Conservation (phyloP, 371 early-diverging fungal species). For the Mortierella sp. region DNA sequence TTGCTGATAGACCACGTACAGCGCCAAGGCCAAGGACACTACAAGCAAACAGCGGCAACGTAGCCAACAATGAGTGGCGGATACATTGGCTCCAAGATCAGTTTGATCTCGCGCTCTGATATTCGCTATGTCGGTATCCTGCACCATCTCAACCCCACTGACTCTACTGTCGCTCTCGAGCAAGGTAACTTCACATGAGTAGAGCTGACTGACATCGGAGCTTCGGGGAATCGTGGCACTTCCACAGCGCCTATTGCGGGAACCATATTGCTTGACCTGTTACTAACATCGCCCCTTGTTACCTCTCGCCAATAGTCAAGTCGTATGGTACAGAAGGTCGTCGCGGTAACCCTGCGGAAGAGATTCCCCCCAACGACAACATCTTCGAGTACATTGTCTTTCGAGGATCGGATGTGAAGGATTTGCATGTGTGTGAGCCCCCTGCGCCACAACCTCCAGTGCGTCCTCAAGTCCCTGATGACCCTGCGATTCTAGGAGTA, state of each 20-base stretch:
- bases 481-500: constrained; percentile 91
- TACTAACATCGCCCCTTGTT: neutral
- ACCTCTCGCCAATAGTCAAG: constrained; percentile 61
- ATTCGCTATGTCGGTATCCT: constrained; percentile 94
- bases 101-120: constrained; percentile 88
- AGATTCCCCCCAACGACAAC: constrained; percentile 84
- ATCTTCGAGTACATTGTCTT: constrained; percentile 93
- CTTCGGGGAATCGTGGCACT: too few species aligned
- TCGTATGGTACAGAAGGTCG: constrained; percentile 91
- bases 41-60: neutral
- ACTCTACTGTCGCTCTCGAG: constrained; percentile 91
- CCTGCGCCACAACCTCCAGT: constrained; percentile 66
- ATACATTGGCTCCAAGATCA: constrained; percentile 81
- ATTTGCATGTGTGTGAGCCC: constrained; percentile 88
- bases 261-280: neutral
- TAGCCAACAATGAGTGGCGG: constrained; percentile 67
- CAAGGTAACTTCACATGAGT: constrained; percentile 69
- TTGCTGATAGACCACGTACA: constrained; percentile 4
- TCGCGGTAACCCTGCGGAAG: constrained; percentile 80
- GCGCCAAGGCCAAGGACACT: neutral
- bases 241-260: too few species aligned
- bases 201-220: too few species aligned
- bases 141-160: constrained; percentile 87
- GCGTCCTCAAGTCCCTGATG: constrained; percentile 76
- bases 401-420: constrained; percentile 93